A percentile compares a stretch with the other conserved stretches of the same genome.
Conservation (phyloP, 805 yeast species). For the Candida anglica region DNA sequence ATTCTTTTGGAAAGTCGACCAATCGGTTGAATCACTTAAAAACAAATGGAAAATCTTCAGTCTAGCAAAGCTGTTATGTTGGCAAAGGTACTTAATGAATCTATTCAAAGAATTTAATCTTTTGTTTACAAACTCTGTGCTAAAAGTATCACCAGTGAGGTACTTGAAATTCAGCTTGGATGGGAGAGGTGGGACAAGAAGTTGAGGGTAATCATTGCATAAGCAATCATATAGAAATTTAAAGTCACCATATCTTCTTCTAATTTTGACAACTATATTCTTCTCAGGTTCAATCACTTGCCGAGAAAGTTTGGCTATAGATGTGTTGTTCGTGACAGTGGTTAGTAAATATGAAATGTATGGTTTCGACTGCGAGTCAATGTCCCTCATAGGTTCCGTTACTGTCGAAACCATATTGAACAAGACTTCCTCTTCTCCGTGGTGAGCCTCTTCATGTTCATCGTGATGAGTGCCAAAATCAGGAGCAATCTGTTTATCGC, state of each 20-base stretch:
- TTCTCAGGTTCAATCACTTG: conserved; percentile 16
- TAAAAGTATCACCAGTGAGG: conserved; percentile 89
- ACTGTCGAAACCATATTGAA: conserved; percentile 31
- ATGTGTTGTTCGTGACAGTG: conserved; percentile 61
- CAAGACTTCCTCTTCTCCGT: background rate
- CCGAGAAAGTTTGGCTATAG: conserved; percentile 34
- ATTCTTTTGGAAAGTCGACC: conserved; percentile 65
- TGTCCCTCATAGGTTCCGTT: conserved; percentile 61
- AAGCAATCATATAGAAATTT: conserved; percentile 72
- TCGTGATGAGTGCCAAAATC: too few relatives aligned
- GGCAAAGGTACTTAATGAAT: conserved; percentile 67
- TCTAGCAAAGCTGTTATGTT: conserved; percentile 68
- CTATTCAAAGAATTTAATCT: conserved; percentile 77
- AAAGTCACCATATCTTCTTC: conserved; percentile 88
- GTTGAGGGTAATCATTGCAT: conserved; percentile 74
- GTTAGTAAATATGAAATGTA: conserved; percentile 68
- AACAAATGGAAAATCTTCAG: conserved; percentile 71
- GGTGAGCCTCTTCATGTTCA: too few relatives aligned
- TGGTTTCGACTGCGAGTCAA: conserved; percentile 68
- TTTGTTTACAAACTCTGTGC: conserved; percentile 76
- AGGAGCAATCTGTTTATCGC: background rate
- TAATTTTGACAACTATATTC: conserved; percentile 41
- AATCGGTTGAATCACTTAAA: conserved; percentile 63
- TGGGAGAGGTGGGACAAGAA: conserved; percentile 90
- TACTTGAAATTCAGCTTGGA: conserved; percentile 89